Conservation (phyloP, 257 asterid genomes). For the Lithospermum erythrorhizon region DNA sequence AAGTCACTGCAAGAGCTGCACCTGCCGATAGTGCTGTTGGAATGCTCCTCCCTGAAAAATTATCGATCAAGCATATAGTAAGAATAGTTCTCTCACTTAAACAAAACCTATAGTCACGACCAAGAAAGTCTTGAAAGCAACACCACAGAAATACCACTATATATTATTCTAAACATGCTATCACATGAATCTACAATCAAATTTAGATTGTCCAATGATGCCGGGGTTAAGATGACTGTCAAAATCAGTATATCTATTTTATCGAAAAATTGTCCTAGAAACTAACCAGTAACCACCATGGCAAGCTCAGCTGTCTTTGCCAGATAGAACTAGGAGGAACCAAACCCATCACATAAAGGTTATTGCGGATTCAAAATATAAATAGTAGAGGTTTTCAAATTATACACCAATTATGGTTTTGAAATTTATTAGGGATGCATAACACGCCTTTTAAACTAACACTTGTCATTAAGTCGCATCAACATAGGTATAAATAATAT, state of each 20-base stretch:
- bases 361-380: not conserved
- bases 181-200: not conserved
- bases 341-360: not conserved
- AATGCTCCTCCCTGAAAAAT: conserved; percentile 59
- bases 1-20: conserved; percentile 68
- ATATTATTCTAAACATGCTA: too few species aligned
- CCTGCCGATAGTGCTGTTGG: conserved; percentile 71
- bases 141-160: not conserved
- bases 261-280: not conserved
- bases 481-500: not conserved
- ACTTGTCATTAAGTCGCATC: not conserved
- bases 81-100: conserved; percentile 1
- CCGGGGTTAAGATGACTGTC: not conserved
- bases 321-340: too few species aligned
- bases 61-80: conserved; percentile 2
- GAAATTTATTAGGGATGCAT: not conserved
- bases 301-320: not conserved
- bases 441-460: not conserved
- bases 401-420: too few species aligned
- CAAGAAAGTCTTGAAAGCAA: not conserved
- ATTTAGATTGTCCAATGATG: not conserved
- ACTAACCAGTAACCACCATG: not conserved
- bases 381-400: too few species aligned
- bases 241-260: not conserved
- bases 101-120: not conserved